These are phyloP conservation scores for Fusarium circinatum DNA, from an alignment of 2,329 filamentous ascomycete species.

Conservation along the genomic window DNA sequence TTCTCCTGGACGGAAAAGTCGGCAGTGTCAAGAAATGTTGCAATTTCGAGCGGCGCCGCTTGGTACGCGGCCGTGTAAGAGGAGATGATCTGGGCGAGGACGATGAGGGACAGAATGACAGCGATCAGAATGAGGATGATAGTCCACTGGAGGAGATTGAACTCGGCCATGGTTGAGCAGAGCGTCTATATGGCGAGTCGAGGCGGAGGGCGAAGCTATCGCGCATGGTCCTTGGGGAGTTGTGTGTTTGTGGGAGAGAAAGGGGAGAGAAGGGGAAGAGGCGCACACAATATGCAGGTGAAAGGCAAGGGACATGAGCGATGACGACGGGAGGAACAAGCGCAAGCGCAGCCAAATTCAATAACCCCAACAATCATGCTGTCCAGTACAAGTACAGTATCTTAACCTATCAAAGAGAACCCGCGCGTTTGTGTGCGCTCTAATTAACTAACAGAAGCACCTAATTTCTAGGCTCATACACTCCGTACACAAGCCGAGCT, in stretches of 20 bases:
- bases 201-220: conserved; percentile 43
- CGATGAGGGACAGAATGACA: conserved; percentile 64
- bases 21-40: conserved; percentile 67
- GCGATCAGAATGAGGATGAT: conserved; percentile 68
- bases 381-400: neutral
- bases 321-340: conserved; percentile 35
- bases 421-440: conserved; percentile 35
- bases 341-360: conserved; percentile 36
- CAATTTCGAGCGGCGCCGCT: conserved; percentile 67
- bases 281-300: conserved; percentile 31
- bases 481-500: conserved; percentile 29
- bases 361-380: conserved; percentile 15
- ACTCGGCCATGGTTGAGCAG: conserved; percentile 59
- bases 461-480: conserved; percentile 18
- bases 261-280: conserved; percentile 32
- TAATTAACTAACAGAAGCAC: conserved; percentile 7
- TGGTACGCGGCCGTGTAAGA: conserved; percentile 66
- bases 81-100: conserved; percentile 62
- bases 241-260: conserved; percentile 26
- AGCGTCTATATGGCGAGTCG: conserved; percentile 43
- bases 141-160: conserved; percentile 65
- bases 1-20: conserved; percentile 72
- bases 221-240: conserved; percentile 41
- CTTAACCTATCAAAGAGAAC: neutral
- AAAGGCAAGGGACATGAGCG: conserved; percentile 24